Evolutionary conservation across 768 basidiomycete species (phyloP).

Genomic region (Hypholoma sublateritium): DNA sequence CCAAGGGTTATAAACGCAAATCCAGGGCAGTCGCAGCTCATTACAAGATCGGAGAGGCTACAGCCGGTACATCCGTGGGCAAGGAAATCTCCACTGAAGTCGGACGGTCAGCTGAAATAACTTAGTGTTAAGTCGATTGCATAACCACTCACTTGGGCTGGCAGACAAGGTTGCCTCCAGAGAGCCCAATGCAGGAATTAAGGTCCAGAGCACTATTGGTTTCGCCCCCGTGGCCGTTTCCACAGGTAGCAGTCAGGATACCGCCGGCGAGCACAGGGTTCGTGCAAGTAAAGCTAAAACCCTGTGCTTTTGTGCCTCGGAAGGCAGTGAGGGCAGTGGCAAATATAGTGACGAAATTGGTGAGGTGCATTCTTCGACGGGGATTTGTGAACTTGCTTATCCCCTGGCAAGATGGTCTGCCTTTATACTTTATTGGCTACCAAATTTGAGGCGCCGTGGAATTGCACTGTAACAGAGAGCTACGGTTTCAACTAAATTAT

Average conservation of each 20-base stretch:
- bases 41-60: background rate
- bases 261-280: background rate
- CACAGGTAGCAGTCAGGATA: background rate
- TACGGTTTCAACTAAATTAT: too few relatives aligned
- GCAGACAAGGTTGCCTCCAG: background rate
- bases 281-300: background rate
- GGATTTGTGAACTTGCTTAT: too few relatives aligned
- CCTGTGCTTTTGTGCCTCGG: background rate
- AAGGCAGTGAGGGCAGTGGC: background rate
- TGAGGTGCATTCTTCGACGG: background rate
- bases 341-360: background rate
- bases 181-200: constrained; percentile 13
- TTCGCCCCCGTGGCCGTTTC: background rate
- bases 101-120: background rate
- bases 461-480: too few relatives aligned
- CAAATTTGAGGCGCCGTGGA: too few relatives aligned
- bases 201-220: constrained; percentile 11
- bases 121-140: background rate
- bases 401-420: too few relatives aligned
- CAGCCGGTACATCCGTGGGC: background rate
- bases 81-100: background rate
- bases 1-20: background rate
- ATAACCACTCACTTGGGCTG: background rate
- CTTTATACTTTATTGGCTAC: too few relatives aligned
- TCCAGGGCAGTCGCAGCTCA: background rate